These are phyloP conservation scores for Colletotrichum australisinense DNA, from an alignment of 2,329 filamentous ascomycete species.

Conservation along the genomic window DNA sequence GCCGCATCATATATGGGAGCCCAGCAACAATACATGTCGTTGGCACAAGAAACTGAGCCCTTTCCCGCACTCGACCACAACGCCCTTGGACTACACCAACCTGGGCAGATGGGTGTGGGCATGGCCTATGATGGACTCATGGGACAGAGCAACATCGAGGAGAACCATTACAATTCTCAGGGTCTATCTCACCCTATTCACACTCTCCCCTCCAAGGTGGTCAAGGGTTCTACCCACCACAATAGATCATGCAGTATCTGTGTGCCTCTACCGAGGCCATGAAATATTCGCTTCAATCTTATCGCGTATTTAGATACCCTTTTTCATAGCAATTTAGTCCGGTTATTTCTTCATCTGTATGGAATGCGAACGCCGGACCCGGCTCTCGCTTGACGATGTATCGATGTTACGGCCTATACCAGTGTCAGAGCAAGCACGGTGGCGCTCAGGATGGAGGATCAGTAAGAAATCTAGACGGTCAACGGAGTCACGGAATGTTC, in stretches of 20 bases:
- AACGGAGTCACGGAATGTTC: not conserved
- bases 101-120: constrained; percentile 35
- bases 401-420: constrained; percentile 16
- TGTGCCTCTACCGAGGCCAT: not conserved
- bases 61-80: constrained; percentile 49
- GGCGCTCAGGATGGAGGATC: not conserved
- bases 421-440: not conserved
- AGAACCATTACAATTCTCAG: constrained; percentile 51
- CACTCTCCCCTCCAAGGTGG: constrained; percentile 54
- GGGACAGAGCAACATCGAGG: constrained; percentile 43
- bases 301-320: constrained; percentile 29
- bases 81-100: constrained; percentile 50
- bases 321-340: not conserved
- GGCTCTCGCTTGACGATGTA: not conserved
- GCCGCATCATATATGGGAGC: constrained; percentile 41
- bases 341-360: not conserved
- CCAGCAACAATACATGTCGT: constrained; percentile 45
- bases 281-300: constrained; percentile 2
- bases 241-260: constrained; percentile 5
- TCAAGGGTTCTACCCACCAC: constrained; percentile 47
- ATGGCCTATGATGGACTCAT: constrained; percentile 48
- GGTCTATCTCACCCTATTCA: constrained; percentile 55
- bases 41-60: constrained; percentile 46
- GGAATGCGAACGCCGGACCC: not conserved
- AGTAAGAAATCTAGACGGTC: not conserved